Base-by-base conservation (phyloP, 2,329 filamentous ascomycete genomes). In the Colletotrichum zoysiae region DNA sequence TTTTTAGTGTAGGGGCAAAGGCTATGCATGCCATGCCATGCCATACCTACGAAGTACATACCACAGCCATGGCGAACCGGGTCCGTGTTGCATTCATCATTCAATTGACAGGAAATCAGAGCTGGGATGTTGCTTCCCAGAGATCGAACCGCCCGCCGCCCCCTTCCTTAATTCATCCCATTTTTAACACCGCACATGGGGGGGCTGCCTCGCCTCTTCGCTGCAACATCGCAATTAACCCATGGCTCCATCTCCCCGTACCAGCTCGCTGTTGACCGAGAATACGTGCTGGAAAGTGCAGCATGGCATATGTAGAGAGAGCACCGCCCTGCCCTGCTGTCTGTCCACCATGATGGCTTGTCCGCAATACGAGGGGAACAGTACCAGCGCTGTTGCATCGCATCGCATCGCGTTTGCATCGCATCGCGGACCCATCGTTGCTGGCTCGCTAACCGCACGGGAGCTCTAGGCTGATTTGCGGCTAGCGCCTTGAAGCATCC, bases 191-290 rank as follows among this genome's bases (percentile, higher is more conserved):
- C 35, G 8, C 30, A 38, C 42, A 50, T 48, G 55, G 38, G 59
- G 38, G 59, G 35, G 18, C 56, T 11, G 65, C 18, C 23, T 42
- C 33, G 65, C 18, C 23, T 42, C 33, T 40, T 42, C 46, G 33
- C 55, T 65, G 70, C 48, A 65, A 70, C 70, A 60, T 65, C 60
- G 60, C 65, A 70, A 72, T 71, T 56, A 60, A 59, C 12, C 38
- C 33, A n/a, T 30, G 23, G 48, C 35, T 38, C 23, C 46, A 30
- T 50, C 23, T 38, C 46, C n/a, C 14, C 33, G 16, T 20, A 2
- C n/a, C 30, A 53, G 14, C 12, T 62, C 14, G 14, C 46, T 51
- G 33, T n/a, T 51, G 50, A 35, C 50, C 51, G 38, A 56, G 20
- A 64, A 26, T 46, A 9, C 50, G 42, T 33, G 38, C 12, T 56